Conservation (phyloP, 2,329 filamentous ascomycete genomes). For the Cladosporium sp. region DNA sequence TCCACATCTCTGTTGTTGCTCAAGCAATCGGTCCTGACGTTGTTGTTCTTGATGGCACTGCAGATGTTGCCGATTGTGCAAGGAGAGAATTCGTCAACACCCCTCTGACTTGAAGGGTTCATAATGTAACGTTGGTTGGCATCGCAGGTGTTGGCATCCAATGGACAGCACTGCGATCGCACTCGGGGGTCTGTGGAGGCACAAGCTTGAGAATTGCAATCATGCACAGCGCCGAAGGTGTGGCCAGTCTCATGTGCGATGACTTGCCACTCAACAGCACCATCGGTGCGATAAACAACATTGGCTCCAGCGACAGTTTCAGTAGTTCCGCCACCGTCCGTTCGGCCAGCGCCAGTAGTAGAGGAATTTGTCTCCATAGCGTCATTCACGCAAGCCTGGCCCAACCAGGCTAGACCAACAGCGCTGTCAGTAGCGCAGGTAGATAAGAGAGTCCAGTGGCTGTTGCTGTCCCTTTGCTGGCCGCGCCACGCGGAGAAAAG, state of each 20-base stretch:
- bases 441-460: slow-evolving; percentile 88
- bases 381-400: slow-evolving; percentile 71
- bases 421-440: slow-evolving; percentile 79
- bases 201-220: slow-evolving; percentile 75
- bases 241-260: slow-evolving; percentile 93
- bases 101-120: slow-evolving; percentile 80
- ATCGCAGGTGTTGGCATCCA: slow-evolving; percentile 67
- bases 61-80: slow-evolving; percentile 95
- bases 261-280: slow-evolving; percentile 83
- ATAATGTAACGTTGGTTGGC: slow-evolving; percentile 84
- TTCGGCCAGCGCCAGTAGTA: slow-evolving; percentile 39
- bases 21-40: slow-evolving; percentile 74
- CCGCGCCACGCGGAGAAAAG: slow-evolving; percentile 89
- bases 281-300: slow-evolving; percentile 74
- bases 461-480: slow-evolving; percentile 72
- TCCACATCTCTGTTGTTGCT: slow-evolving; percentile 81
- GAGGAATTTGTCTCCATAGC: slow-evolving; percentile 49
- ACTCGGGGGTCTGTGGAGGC: slow-evolving; percentile 58
- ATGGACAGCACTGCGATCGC: slow-evolving; percentile 76
- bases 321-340: slow-evolving; percentile 43
- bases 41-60: slow-evolving; percentile 74
- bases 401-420: slow-evolving; percentile 90
- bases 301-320: slow-evolving; percentile 84
- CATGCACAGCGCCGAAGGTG: slow-evolving; percentile 93
- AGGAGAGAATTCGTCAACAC: slow-evolving; percentile 77